Evolutionary conservation across 257 asterid genomes (phyloP).

Genomic region (Hygrophila difformis): DNA sequence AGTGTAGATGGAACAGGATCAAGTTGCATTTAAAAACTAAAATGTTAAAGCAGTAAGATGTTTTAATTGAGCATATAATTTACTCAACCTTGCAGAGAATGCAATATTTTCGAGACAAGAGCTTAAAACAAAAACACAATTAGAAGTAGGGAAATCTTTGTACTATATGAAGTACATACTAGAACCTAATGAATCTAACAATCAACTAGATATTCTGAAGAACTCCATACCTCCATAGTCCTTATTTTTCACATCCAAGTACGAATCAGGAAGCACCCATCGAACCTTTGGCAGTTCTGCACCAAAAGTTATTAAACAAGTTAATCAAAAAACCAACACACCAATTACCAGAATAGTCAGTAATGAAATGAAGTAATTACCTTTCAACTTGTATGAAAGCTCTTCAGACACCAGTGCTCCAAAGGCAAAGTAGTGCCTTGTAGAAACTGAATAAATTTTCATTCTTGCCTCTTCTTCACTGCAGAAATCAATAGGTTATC

Average conservation of each 20-base stretch:
- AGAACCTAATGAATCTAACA: no score
- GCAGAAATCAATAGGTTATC: slow-evolving; percentile 4
- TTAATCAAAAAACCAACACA: not conserved
- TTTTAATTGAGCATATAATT: no score
- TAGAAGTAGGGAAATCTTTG: no score
- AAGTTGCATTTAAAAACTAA: no score
- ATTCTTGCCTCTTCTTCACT: slow-evolving; percentile 93
- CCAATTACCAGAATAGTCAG: not conserved
- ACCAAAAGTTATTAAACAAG: slow-evolving; percentile 14
- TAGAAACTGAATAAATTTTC: slow-evolving; percentile 89
- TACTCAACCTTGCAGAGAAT: no score
- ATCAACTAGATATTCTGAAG: not conserved
- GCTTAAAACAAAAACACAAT: no score
- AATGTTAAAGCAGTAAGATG: no score
- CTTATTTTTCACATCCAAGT: slow-evolving; percentile 80
- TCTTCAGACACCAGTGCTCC: slow-evolving; percentile 97
- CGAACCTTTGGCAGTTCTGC: slow-evolving; percentile 69
- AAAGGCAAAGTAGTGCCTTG: slow-evolving; percentile 81
- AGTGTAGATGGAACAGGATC: no score
- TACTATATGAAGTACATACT: no score
- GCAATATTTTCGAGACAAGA: no score
- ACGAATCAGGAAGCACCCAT: slow-evolving; percentile 99
- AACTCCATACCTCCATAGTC: slow-evolving; percentile 80
- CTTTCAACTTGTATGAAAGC: slow-evolving; percentile 52
- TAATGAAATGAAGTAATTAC: not conserved